Conservation (phyloP, 2,329 filamentous ascomycete species). For the Didymellaceae sp. region DNA sequence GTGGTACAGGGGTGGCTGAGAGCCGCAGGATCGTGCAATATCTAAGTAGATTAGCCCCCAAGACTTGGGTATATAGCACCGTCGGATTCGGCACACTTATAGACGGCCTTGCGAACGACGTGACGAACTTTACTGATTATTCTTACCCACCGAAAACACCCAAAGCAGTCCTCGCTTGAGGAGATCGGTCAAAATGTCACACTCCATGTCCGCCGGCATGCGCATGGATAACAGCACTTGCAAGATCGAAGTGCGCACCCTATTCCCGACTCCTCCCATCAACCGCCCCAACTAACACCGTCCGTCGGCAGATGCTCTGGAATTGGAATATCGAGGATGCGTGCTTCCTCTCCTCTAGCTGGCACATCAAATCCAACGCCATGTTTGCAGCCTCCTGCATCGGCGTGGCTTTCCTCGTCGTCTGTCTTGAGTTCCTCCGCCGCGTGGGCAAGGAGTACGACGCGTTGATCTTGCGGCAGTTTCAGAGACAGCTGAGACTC, state of each 20-base stretch:
- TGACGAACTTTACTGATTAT: too few relatives aligned
- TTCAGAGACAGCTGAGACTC: constrained; percentile 45
- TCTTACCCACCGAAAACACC: too few relatives aligned
- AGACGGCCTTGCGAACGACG: too few relatives aligned
- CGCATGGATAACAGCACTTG: constrained; percentile 35
- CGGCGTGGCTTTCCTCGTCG: constrained; percentile 74
- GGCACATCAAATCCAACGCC: constrained; percentile 72
- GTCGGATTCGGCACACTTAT: too few relatives aligned
- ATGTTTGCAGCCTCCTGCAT: constrained; percentile 84
- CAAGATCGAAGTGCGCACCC: constrained; percentile 48
- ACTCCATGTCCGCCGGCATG: constrained; percentile 20
- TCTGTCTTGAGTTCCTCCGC: constrained; percentile 74
- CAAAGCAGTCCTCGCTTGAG: too few relatives aligned
- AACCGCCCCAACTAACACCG: neutral
- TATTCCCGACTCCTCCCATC: neutral
- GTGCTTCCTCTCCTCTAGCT: constrained; percentile 72
- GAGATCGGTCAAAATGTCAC: constrained; percentile 19
- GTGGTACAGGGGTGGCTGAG: too few relatives aligned
- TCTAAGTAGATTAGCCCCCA: too few relatives aligned
- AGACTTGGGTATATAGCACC: too few relatives aligned
- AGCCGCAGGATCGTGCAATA: too few relatives aligned
- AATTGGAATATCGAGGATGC: constrained; percentile 77
- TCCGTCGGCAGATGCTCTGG: constrained; percentile 72
- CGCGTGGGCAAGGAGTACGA: constrained; percentile 76
- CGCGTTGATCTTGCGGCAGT: constrained; percentile 65